Evolutionary conservation across 2,329 filamentous ascomycete species (phyloP).

Genomic region (Stagonosporopsis chrysanthemi): DNA sequence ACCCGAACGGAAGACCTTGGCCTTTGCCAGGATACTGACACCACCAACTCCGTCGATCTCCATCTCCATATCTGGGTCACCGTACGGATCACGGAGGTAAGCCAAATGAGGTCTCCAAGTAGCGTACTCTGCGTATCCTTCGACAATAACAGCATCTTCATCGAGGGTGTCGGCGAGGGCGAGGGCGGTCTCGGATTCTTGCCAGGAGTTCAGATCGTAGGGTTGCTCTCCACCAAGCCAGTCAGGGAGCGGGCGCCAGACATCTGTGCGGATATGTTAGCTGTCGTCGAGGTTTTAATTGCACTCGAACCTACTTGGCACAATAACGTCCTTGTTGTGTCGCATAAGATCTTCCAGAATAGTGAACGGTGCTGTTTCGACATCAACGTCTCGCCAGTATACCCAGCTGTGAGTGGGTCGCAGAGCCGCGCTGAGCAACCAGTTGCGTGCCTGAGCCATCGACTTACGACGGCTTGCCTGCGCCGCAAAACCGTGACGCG

Average conservation of each 20-base stretch:
- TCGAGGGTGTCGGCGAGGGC: conserved; percentile 93
- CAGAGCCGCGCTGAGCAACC: conserved; percentile 91
- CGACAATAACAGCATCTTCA: conserved; percentile 97
- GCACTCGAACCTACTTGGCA: conserved; percentile 77
- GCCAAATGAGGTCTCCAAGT: conserved; percentile 98
- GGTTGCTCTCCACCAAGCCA: conserved; percentile 99
- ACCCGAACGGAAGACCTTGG: conserved; percentile 90
- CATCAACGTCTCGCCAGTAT: conserved; percentile 98
- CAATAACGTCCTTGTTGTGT: conserved; percentile 98
- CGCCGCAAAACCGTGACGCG: conserved; percentile 94
- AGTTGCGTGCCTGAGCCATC: conserved; percentile 98
- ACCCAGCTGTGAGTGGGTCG: conserved; percentile 98
- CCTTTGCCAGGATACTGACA: conserved; percentile 96
- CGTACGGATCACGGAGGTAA: conserved; percentile 94
- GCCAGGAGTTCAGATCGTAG: conserved; percentile 98
- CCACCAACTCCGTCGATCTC: conserved; percentile 97
- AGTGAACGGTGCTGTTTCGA: conserved; percentile 95
- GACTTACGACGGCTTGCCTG: conserved; percentile 92
- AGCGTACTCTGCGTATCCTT: conserved; percentile 98
- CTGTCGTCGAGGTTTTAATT: conserved; percentile 23
- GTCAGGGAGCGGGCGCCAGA: conserved; percentile 97
- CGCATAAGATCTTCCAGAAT: conserved; percentile 98
- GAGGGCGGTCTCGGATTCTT: conserved; percentile 96
- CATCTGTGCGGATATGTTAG: conserved; percentile 58
- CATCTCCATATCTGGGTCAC: conserved; percentile 99